These are phyloP conservation scores for Huntiella savannae DNA, from an alignment of 2,329 filamentous ascomycete genomes.

Conservation along the genomic window DNA sequence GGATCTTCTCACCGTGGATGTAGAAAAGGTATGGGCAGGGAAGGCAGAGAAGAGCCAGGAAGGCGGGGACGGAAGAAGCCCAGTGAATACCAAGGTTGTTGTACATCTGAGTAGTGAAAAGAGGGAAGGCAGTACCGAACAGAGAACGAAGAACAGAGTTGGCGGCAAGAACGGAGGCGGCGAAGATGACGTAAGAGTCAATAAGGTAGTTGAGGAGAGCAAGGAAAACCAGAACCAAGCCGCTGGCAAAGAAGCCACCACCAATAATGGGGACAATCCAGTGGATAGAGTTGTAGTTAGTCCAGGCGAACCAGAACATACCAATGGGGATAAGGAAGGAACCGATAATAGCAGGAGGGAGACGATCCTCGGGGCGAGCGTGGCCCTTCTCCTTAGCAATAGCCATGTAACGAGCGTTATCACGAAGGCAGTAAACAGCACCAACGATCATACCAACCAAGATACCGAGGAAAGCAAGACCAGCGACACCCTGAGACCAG, in stretches of 20 bases:
- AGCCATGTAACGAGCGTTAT: conserved; percentile 34
- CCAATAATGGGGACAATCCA: conserved; percentile 33
- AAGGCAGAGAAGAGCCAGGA: conserved; percentile 51
- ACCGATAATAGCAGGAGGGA: conserved; percentile 41
- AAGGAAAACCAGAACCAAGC: conserved; percentile 46
- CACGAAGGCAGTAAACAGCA: conserved; percentile 30
- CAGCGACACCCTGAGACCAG: conserved; percentile 38
- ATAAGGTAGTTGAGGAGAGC: conserved; percentile 47
- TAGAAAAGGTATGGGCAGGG: conserved; percentile 63
- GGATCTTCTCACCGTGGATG: conserved; percentile 44
- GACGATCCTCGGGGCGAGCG: conserved; percentile 43
- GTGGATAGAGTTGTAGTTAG: conserved; percentile 34
- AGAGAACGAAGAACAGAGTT: conserved; percentile 52
- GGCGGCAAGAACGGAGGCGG: conserved; percentile 55
- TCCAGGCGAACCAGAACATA: conserved; percentile 50
- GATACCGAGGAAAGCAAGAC: conserved; percentile 45
- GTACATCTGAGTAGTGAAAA: conserved; percentile 47
- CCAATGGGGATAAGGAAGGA: conserved; percentile 37
- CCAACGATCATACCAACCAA: conserved; percentile 43
- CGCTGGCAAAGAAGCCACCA: conserved; percentile 32
- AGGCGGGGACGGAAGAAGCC: conserved; percentile 55
- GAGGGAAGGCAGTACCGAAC: conserved; percentile 53
- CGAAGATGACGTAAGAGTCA: conserved; percentile 55
- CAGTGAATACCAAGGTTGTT: conserved; percentile 49
- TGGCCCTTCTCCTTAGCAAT: conserved; percentile 29